Base-by-base conservation (phyloP, 345 rosid species). In the Psidium friedrichsthalianum region DNA sequence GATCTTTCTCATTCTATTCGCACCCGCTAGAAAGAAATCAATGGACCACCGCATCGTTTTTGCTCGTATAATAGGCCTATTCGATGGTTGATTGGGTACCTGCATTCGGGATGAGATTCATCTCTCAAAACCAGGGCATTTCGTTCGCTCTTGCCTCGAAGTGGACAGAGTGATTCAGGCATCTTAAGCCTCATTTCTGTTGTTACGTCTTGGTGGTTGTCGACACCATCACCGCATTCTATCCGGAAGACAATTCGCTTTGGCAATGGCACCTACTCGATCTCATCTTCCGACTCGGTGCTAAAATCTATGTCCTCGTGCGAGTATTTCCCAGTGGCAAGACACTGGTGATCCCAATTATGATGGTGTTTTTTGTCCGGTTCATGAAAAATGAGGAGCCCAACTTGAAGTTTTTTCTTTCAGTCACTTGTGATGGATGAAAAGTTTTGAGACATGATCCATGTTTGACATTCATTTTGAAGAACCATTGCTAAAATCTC, bases 111-210 rank as follows among this genome's bases (percentile, higher is more conserved):
- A 64, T 64, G 0, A 0, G 5, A 11, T 3, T 64, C 78, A 32
- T 18, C 78, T 32, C 6, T 32, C 24, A 2, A 1, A 5, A 32
- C 3, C 5, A 1, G 29, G 42, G 32, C 11, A 0, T 2, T 29
- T 61, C 40, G 2, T 29, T 0, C 0, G 11, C 22, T 61, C 18
- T 3, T 3, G 42, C 2, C 8, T 0, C 2, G 11, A 29, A 64
- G 22, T 64, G 18, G 44, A 64, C 0, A 1, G 12, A 64, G 12
- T 3, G 22, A 64, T 16, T 29, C 5, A 11, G 11, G 3, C 13
- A 4, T 64, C 18, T 64, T 32, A 1, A 11, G 44, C 78, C 78
- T 64, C 24, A 18, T 32, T 56, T 32, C 24, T 64, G 0, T 64
- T 32, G 12, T 32, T 16, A 8, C 1, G 9, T 32, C 42, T 64